Percentiles rank a stretch among this genome's conserved stretches.
These are phyloP conservation scores for Ceratobasidium sp. DNA, from an alignment of 1,284 basidiomycete genomes.

Conservation along the genomic window DNA sequence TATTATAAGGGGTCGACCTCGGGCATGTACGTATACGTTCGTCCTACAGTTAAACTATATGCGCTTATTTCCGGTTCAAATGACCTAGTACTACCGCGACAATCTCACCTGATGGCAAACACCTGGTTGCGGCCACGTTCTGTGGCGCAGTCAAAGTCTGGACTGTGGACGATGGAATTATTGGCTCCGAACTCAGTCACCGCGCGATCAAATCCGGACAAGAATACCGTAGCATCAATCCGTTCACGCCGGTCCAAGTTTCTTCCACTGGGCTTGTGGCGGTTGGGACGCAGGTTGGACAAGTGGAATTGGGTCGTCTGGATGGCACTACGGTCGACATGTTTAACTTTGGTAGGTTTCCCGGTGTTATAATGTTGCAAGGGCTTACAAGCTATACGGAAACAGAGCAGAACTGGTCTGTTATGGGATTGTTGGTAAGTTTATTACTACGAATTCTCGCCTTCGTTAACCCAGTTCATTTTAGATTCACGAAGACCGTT, in stretches of 20 bases:
- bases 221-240: not conserved
- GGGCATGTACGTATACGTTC: not conserved
- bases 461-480: not conserved
- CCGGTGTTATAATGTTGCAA: too few relatives aligned
- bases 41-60: not conserved
- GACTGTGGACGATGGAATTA: too few relatives aligned
- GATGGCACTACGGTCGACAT: not conserved
- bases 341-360: not conserved
- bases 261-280: not conserved
- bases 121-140: not conserved
- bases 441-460: too few relatives aligned
- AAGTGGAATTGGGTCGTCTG: not conserved
- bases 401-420: not conserved
- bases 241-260: not conserved
- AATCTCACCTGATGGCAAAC: not conserved
- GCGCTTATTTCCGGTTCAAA: not conserved
- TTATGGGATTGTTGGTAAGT: not conserved
- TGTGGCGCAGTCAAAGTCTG: not conserved
- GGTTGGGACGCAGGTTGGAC: not conserved
- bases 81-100: not conserved
- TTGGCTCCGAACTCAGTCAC: not conserved
- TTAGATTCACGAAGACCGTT: not conserved
- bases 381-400: not conserved
- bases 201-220: not conserved
- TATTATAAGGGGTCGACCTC: too few relatives aligned